Conservation (phyloP, 2,329 filamentous ascomycete species). For the Fusarium graminum region DNA sequence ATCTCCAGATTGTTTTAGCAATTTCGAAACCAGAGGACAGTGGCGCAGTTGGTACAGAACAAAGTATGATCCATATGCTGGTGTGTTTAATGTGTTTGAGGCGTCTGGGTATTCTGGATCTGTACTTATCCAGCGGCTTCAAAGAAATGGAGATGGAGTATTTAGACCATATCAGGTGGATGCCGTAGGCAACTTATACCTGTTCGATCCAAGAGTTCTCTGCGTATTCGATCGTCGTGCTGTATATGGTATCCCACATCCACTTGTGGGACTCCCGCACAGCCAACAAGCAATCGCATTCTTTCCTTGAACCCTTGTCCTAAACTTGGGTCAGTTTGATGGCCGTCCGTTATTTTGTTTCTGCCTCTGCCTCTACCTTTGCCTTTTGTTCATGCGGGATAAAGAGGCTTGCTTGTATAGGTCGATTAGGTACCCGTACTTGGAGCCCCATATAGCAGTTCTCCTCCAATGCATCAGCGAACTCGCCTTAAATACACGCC, state of each 20-base stretch:
- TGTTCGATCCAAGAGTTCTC: constrained; percentile 38
- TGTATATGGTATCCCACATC: constrained; percentile 48
- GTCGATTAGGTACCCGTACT: constrained; percentile 59
- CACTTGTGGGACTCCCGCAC: constrained; percentile 51
- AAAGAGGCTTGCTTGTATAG: constrained; percentile 53
- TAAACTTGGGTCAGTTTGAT: constrained; percentile 33
- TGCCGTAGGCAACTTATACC: constrained; percentile 58
- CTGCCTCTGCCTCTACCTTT: constrained; percentile 37
- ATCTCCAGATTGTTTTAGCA: constrained; percentile 1
- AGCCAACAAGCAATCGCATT: constrained; percentile 50
- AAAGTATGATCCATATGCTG: background rate
- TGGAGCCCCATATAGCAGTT: constrained; percentile 52
- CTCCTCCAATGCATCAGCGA: constrained; percentile 48
- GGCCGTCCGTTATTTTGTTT: constrained; percentile 46
- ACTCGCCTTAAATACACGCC: constrained; percentile 25
- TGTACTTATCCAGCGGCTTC: constrained; percentile 3
- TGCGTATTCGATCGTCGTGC: constrained; percentile 38
- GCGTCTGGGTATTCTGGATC: constrained; percentile 1
- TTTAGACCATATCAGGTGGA: constrained; percentile 44
- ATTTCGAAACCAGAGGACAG: background rate
- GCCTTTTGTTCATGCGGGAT: constrained; percentile 51
- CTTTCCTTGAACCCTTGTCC: constrained; percentile 34
- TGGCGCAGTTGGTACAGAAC: background rate
- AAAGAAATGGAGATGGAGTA: constrained; percentile 31
- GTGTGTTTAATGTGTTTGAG: background rate